Conservation (phyloP, 2,329 filamentous ascomycete species). For the Cyphellophora europaea region DNA sequence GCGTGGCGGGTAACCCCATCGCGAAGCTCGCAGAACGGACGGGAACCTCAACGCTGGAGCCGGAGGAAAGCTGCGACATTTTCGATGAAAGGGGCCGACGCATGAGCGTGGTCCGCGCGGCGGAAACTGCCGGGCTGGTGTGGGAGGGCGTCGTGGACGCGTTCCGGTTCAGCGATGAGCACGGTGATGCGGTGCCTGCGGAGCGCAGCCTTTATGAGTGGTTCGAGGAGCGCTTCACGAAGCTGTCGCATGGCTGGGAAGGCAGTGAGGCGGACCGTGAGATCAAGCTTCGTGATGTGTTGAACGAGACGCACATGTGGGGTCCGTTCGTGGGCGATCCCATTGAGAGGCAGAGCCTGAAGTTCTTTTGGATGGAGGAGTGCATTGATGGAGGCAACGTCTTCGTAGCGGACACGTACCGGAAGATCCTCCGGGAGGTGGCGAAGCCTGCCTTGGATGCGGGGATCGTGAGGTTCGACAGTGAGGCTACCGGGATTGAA, state of each 20-base stretch:
- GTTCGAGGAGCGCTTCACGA: conserved; percentile 43
- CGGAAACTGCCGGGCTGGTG: conserved; percentile 33
- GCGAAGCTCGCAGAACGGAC: conserved; percentile 46
- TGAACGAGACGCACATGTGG: conserved; percentile 52
- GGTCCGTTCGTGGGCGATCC: conserved; percentile 55
- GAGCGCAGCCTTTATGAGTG: conserved; percentile 48
- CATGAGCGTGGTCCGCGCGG: conserved; percentile 25
- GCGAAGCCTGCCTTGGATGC: conserved; percentile 36
- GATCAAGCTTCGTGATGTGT: conserved; percentile 27
- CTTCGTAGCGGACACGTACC: conserved; percentile 54
- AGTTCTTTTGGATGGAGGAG: conserved; percentile 58
- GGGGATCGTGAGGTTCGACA: conserved; percentile 41
- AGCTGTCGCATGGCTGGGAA: no score
- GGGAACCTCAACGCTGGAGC: conserved; percentile 39
- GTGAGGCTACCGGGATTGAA: conserved; percentile 32
- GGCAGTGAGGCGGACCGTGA: no score
- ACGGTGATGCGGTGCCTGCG: conserved; percentile 35
- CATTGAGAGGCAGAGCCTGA: conserved; percentile 50
- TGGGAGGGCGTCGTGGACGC: conserved; percentile 52
- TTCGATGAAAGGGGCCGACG: conserved; percentile 38
- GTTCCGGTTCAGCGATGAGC: conserved; percentile 49
- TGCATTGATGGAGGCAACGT: conserved; percentile 57
- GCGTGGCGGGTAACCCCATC: conserved; percentile 51
- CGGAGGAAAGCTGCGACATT: conserved; percentile 41
- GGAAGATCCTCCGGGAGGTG: conserved; percentile 45